A percentile compares a stretch with the other conserved stretches of the same genome.
Conservation (phyloP, 129 eudicot genomes). For the Solidago caesia region DNA sequence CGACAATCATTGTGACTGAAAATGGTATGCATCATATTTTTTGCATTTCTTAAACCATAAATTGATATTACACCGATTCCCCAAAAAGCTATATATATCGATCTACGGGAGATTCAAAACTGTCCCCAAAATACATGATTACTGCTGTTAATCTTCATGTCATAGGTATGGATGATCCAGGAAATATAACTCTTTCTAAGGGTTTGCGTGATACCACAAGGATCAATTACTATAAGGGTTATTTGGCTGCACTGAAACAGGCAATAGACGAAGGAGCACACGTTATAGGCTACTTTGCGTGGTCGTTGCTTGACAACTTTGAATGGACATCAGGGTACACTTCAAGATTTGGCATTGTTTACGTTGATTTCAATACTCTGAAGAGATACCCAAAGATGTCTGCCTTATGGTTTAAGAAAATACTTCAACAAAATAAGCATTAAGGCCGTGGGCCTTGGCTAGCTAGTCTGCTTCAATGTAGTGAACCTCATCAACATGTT, state of each 20-base stretch:
- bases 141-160: neutral
- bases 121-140: neutral
- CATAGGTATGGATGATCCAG: conserved; percentile 93
- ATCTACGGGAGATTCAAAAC: neutral
- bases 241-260: conserved; percentile 58
- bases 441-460: no score
- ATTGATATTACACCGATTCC: neutral
- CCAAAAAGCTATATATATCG: neutral
- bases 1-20: conserved; percentile 74
- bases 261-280: conserved; percentile 77
- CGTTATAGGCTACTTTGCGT: conserved; percentile 82
- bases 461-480: no score
- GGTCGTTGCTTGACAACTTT: conserved; percentile 88
- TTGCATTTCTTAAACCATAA: no score
- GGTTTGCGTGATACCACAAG: conserved; percentile 61
- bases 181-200: conserved; percentile 65
- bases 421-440: conserved; percentile 37
- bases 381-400: conserved; percentile 89
- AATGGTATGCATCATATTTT: conserved; percentile 51
- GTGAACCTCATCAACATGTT: no score
- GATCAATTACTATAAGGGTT: conserved; percentile 70
- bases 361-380: conserved; percentile 72
- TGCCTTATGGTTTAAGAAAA: conserved; percentile 73
- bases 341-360: conserved; percentile 81
- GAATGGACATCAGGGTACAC: conserved; percentile 96